Base-by-base conservation (phyloP, 768 basidiomycete genomes). In the Myochromella boudieri region DNA sequence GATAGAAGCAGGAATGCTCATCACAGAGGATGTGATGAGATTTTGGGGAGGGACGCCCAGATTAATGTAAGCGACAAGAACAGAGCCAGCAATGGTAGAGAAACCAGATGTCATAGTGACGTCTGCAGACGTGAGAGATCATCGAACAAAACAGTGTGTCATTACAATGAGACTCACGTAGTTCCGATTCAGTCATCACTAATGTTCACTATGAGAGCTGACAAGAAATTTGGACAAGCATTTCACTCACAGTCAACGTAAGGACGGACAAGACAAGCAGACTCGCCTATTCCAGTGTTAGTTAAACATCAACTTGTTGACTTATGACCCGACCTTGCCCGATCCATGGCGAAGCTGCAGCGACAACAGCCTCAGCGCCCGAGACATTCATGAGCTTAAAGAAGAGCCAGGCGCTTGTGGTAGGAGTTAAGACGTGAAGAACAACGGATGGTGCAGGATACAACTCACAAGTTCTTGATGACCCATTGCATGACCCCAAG, bases 1-100 rank as follows among this genome's bases (percentile, higher is more conserved):
- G 62, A 95, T 94, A 11, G 91, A 93, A 0, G 93, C 94, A 15
- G 94, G 94, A 51, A 97, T 95, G 63, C 85, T 88, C 93, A 95
- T 95, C 49, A 95, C 86, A 6, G 90, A 91, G 4, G 93, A 86
- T 2, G 92, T 94, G 56, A 93, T 73, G 18, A 92, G 73, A 60
- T 88, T 93, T 63, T 85, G 77, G 4, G 88, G 64, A 7, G 88
- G 88, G 25, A 91, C 87, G 29, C 87, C 91, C 54, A 86, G 71
- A 52, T 62, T 70, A 61, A 94, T 87, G 63, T 95, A 95, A 22
- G 90, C 92, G 44, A 79, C 74, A 37, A 97, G 76, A 10, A 97
- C 92, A 26, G 89, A 91, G 33, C 94, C 93, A 44, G 94, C 86
- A 56, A 95, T 95, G 42, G 91, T 94, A 6, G 91, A 89, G 72